Evolutionary conservation across 2,329 filamentous ascomycete species (phyloP), one percentile per base, ranked within the genome.

Genomic region (Arthrobotrys entomopaga): DNA sequence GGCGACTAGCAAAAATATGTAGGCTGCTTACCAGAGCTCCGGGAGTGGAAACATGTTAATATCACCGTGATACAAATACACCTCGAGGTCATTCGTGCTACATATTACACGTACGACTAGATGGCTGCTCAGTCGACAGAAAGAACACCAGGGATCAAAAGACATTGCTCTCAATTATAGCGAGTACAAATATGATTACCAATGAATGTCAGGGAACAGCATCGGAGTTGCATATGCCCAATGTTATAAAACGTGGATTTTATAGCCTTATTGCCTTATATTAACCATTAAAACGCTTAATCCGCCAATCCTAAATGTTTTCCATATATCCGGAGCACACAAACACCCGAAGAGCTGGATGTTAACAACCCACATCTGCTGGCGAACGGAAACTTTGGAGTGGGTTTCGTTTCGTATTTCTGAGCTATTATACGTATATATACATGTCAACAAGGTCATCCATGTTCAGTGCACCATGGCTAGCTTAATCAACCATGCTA

Each of bases 401-500:
- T 16, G 20, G 26, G n/a, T 20, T 53, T 20, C 11, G 49, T 24
- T 53, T 53, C 24, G 22, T 53, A 26, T 50, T 50, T 34, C 29
- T 8, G 48, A 53, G 22, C 22, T 26, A 53, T 56, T 49, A 49
- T 60, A 60, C 13, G 40, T 60, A 24, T n/a, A 40, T 49, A 49
- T 60, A 60, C 13, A 40, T 60, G 42, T n/a, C 56, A 46, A 19
- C 56, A 59, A 59, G 56, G 54, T 22, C 4, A 24, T 34, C 56
- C 42, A 48, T 43, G 54, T 11, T 10, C 29, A 34, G 29, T 34
- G 29, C 26, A 20, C 15, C 15, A 15, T 3, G 22, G 38, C 26
- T 3, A 19, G 38, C 26, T 40, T 57, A 34, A 16, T 40, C n/a
- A 22, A 13, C 50, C 20, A 43, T 57, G 53, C 13, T 5, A 22